Base-by-base conservation (phyloP, 176 grass and related monocot genomes). In the Carex pumila region DNA sequence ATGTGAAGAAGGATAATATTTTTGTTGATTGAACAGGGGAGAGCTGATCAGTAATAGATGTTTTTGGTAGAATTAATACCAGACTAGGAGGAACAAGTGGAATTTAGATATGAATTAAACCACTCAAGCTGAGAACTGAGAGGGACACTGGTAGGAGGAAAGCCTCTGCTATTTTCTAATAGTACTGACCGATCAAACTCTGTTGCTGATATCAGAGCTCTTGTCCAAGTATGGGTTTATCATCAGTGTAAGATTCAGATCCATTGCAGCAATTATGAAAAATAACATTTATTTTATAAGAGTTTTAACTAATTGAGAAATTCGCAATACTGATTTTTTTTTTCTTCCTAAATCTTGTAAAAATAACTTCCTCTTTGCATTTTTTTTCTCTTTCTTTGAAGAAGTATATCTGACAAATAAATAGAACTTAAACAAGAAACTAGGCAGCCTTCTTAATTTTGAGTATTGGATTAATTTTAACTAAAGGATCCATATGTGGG, bases 141-240 rank as follows among this genome's bases (percentile, higher is more conserved):
- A 61, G 92, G 87, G 57, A 30, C 87, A 59, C 88, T 93, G 18
- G 89, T 82, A 74, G 89, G 86, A 12, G 92, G 86, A 82, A 83
- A 76, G 7, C 76, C 22, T 25, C 91, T 52, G 15, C 89, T 87
- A 19, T 81, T 83, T 65, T 76, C 60, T 85, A 91, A 65, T 54
- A 98, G 84, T 45, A 50, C 57, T 4, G 68, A 52, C 30, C 84
- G 34, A 84, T 98, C 92, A 0, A 98, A 84, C 92, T 70, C 95
- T 92, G 29, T 56, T 84, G 41, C 65, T 81, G 74, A 94, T 94
- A 84, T 93, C 70, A 3, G 92, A 91, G 9, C 14, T 76, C 56
- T 90, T 89, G 36, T 93, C 89, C 86, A 94, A 68, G 86, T 94
- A 98, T 10, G 95, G 95, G 63, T 84, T 91, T 80, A 98, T 85